These are phyloP conservation scores for Exophiala sideris DNA, from an alignment of 2,329 filamentous ascomycete genomes.

Conservation along the genomic window DNA sequence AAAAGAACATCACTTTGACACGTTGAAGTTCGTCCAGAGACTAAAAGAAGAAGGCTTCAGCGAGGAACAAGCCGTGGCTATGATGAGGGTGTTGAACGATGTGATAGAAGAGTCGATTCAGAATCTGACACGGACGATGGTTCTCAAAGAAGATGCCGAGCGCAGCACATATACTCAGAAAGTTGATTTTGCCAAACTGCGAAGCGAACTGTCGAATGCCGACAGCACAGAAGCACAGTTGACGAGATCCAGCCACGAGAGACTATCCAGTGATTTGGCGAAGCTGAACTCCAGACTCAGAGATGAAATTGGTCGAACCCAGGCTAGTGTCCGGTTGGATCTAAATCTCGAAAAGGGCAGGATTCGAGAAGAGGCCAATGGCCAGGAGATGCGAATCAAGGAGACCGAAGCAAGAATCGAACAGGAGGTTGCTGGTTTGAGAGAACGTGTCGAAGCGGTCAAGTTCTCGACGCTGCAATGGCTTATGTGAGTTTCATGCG, in stretches of 20 bases:
- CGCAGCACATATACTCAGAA: slow-evolving; percentile 69
- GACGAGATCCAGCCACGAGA: slow-evolving; percentile 85
- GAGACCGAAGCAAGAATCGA: slow-evolving; percentile 98
- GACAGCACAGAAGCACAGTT: slow-evolving; percentile 88
- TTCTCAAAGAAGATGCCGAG: slow-evolving; percentile 74
- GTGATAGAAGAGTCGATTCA: slow-evolving; percentile 98
- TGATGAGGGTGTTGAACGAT: slow-evolving; percentile 96
- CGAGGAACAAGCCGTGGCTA: slow-evolving; percentile 90
- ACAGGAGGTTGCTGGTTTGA: slow-evolving; percentile 86
- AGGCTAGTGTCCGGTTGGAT: slow-evolving; percentile 87
- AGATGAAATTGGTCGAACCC: slow-evolving; percentile 91
- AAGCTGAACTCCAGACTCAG: slow-evolving; percentile 86
- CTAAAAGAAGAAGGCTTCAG: slow-evolving; percentile 90
- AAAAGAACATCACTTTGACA: slow-evolving; percentile 95
- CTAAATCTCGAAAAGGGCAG: slow-evolving; percentile 94
- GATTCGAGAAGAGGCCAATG: slow-evolving; percentile 92
- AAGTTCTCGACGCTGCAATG: slow-evolving; percentile 98
- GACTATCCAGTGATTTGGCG: slow-evolving; percentile 87
- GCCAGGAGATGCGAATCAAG: slow-evolving; percentile 96
- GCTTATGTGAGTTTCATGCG: slow-evolving; percentile 75
- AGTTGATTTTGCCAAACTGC: slow-evolving; percentile 95
- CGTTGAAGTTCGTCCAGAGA: slow-evolving; percentile 91
- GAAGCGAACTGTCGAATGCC: slow-evolving; percentile 85
- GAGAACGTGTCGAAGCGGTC: slow-evolving; percentile 91
- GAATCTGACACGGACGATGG: slow-evolving; percentile 96